Base-by-base conservation (phyloP, 164 flowering plant species). In the Akebia trifoliata region DNA sequence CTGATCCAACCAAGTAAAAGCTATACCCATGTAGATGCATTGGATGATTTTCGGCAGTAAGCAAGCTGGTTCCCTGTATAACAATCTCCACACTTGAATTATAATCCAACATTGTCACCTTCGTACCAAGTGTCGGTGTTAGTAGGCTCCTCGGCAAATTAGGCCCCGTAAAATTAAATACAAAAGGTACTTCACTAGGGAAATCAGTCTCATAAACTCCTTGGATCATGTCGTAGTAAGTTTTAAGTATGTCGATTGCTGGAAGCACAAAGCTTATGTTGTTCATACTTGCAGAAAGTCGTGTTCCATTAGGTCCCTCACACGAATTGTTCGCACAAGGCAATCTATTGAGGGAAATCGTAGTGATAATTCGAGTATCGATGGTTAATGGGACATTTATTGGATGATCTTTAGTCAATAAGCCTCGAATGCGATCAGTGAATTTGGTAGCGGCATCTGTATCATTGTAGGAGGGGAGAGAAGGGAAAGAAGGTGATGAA, bases 1-100 rank as follows among this genome's bases (percentile, higher is more conserved):
- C 83, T 12, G 4, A 21, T 0, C 75, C 80, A 8, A 78, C 57
- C 4, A 74, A 63, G 40, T 65, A 76, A 31, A 78, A 73, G 45
- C 70, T 73, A 17, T 25, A 65, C 0, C 83, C 80, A 20, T 69
- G 68, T 6, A 69, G 52, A 34, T 69, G 72, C 48, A 69, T 63
- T 1, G 72, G 72, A 31, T 69, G 72, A 38, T 52, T 50, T n/a
- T 53, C 50, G 1, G 24, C 54, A 26, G 39, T 20, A 21, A 57
- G 10, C 28, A 59, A 24, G 15, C n/a, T 59, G 0, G 64, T 59
- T n/a, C 63, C 50, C 35, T 69, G 72, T 7, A 68, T 28, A 24
- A 63, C 60, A 7, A 69, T 24, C 57, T 64, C 64, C 8, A 69
- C 65, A 0, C 22, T 53, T 1, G 63, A 15, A 28, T 59, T 54